phyloP scores from a whole-genome alignment of 2,329 filamentous ascomycete species.

The Neurospora sp. region DNA sequence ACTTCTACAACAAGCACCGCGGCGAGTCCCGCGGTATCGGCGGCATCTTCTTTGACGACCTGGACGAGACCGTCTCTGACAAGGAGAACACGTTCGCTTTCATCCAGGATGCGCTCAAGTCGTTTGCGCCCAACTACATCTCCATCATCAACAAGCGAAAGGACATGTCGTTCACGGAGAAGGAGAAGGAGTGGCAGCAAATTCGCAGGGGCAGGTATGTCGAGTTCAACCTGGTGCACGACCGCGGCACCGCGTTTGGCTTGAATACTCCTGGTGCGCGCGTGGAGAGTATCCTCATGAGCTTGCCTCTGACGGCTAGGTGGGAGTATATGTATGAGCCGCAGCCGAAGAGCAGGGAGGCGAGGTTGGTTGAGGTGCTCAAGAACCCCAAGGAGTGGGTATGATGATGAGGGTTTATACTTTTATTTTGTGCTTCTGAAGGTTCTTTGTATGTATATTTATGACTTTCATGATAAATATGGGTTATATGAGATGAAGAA shows the following conservation, averaged over 20 bases:
- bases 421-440: conserved; percentile 8
- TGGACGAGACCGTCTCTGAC: conserved; percentile 78
- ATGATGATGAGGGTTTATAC: conserved; percentile 18
- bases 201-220: conserved; percentile 89
- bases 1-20: conserved; percentile 91
- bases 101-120: conserved; percentile 70
- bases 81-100: conserved; percentile 87
- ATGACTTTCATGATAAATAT: neutral
- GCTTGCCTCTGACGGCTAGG: conserved; percentile 78
- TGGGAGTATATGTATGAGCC: conserved; percentile 96
- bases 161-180: conserved; percentile 78
- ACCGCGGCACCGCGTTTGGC: conserved; percentile 89
- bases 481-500: neutral
- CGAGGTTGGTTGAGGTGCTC: conserved; percentile 65
- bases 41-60: conserved; percentile 97
- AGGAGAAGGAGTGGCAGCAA: conserved; percentile 95
- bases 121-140: conserved; percentile 83
- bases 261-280: conserved; percentile 84
- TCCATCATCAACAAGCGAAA: conserved; percentile 83
- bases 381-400: conserved; percentile 58
- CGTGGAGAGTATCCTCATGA: conserved; percentile 97
- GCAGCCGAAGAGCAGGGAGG: conserved; percentile 64
- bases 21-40: conserved; percentile 79
- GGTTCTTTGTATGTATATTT: conserved; percentile 1
- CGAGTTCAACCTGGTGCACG: conserved; percentile 96